These are phyloP conservation scores for Lepidium aucheri DNA, from an alignment of 345 rosid species.

Conservation along the genomic window DNA sequence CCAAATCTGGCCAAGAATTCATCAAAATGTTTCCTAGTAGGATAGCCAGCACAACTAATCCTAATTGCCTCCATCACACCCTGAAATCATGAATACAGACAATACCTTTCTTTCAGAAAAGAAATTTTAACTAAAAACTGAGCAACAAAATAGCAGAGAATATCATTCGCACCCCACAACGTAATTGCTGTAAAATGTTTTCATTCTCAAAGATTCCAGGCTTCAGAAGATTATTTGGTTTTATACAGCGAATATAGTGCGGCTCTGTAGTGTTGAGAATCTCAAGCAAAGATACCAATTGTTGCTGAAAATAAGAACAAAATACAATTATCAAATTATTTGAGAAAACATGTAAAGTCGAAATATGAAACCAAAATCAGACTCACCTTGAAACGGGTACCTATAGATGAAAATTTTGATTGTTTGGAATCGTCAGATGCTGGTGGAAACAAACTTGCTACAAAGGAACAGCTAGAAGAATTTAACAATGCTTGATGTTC, in stretches of 20 bases:
- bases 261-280: constrained; percentile 95
- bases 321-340: constrained; percentile 2
- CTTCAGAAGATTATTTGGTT: constrained; percentile 97
- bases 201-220: constrained; percentile 90
- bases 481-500: constrained; percentile 93
- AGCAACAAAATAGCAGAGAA: neutral
- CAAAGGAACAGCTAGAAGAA: constrained; percentile 89
- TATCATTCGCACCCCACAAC: constrained; percentile 83
- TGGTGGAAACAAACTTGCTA: constrained; percentile 73
- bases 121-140: neutral
- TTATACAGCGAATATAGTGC: constrained; percentile 97
- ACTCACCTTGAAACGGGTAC: constrained; percentile 93
- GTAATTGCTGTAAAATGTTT: constrained; percentile 80
- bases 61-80: constrained; percentile 99
- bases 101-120: neutral
- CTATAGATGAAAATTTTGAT: constrained; percentile 96
- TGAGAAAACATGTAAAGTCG: neutral
- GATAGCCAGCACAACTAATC: constrained; percentile 98
- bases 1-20: constrained; percentile 88
- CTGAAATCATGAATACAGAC: constrained; percentile 32
- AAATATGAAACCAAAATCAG: constrained; percentile 5
- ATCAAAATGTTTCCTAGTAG: constrained; percentile 84
- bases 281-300: constrained; percentile 80
- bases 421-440: constrained; percentile 75
- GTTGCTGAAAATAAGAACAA: constrained; percentile 61